Conservation (phyloP, 2,329 filamentous ascomycete genomes). For the Colletotrichum sp. region DNA sequence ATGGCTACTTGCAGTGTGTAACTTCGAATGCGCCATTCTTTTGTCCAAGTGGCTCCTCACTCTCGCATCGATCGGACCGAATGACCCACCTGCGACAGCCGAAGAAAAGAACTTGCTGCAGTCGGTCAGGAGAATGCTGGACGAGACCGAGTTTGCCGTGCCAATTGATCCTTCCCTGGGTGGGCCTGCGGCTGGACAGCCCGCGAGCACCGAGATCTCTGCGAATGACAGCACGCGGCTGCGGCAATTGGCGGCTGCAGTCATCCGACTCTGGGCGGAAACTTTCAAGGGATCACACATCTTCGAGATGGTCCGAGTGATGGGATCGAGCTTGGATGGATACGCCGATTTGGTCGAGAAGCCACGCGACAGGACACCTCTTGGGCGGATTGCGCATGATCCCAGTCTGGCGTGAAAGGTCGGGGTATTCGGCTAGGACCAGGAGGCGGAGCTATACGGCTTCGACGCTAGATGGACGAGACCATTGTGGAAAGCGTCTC, state of each 20-base stretch:
- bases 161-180: constrained; percentile 62
- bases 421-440: not conserved
- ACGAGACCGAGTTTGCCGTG: constrained; percentile 68
- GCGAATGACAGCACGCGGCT: constrained; percentile 56
- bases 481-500: not conserved
- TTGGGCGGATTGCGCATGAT: constrained; percentile 37
- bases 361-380: constrained; percentile 51
- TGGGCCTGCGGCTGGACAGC: constrained; percentile 39
- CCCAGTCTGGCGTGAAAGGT: constrained; percentile 7
- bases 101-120: constrained; percentile 62
- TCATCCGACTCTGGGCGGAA: constrained; percentile 66
- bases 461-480: not conserved
- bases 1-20: constrained; percentile 50
- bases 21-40: constrained; percentile 66
- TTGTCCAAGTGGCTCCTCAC: constrained; percentile 67
- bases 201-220: constrained; percentile 45
- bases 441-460: not conserved
- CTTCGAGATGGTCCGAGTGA: constrained; percentile 64
- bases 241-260: constrained; percentile 61
- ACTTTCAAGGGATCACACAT: constrained; percentile 67
- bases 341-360: constrained; percentile 64
- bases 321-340: constrained; percentile 61
- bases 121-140: constrained; percentile 62
- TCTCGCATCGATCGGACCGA: constrained; percentile 55
- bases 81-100: constrained; percentile 51